Percentiles rank a stretch among this genome's conserved stretches.
Evolutionary conservation across 768 basidiomycete genomes (phyloP).

Genomic region (Xerocomus spinulosus): DNA sequence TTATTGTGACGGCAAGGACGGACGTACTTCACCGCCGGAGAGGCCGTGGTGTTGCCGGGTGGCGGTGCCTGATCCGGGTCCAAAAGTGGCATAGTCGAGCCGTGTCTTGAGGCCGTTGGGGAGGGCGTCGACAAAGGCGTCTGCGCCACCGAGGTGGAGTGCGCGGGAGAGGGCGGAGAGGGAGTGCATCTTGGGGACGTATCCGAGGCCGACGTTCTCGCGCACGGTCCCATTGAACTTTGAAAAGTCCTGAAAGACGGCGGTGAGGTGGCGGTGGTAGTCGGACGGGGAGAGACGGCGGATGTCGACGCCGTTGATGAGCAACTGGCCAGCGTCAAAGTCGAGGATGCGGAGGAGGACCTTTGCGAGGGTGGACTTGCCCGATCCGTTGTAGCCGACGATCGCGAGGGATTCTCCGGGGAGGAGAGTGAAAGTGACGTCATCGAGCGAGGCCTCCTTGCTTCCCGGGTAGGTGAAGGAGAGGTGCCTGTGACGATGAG

Average conservation of each 20-base stretch:
- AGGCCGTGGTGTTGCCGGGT: constrained; percentile 54
- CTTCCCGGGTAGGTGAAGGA: constrained; percentile 81
- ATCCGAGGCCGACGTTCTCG: constrained; percentile 85
- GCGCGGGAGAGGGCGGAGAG: constrained; percentile 57
- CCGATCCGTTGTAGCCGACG: constrained; percentile 82
- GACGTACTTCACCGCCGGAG: constrained; percentile 77
- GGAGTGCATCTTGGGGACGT: constrained; percentile 57
- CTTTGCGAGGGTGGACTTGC: constrained; percentile 85
- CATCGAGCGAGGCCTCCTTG: constrained; percentile 57
- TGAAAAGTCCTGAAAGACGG: constrained; percentile 83
- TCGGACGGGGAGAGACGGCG: constrained; percentile 61
- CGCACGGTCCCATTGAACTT: constrained; percentile 72
- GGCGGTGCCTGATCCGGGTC: constrained; percentile 38
- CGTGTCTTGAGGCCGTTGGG: constrained; percentile 72
- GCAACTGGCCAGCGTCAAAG: constrained; percentile 64
- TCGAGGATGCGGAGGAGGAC: constrained; percentile 74
- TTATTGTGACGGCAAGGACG: constrained; percentile 8
- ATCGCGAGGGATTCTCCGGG: constrained; percentile 81
- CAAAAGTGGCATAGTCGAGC: constrained; percentile 60
- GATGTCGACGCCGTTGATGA: constrained; percentile 67
- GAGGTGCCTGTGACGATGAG: constrained; percentile 41
- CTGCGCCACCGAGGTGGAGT: constrained; percentile 69
- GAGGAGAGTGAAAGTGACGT: constrained; percentile 65
- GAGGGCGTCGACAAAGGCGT: constrained; percentile 56
- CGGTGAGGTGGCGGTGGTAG: constrained; percentile 70